These are phyloP conservation scores for Prunus padus DNA, from an alignment of 306 rosid genomes.

Conservation along the genomic window DNA sequence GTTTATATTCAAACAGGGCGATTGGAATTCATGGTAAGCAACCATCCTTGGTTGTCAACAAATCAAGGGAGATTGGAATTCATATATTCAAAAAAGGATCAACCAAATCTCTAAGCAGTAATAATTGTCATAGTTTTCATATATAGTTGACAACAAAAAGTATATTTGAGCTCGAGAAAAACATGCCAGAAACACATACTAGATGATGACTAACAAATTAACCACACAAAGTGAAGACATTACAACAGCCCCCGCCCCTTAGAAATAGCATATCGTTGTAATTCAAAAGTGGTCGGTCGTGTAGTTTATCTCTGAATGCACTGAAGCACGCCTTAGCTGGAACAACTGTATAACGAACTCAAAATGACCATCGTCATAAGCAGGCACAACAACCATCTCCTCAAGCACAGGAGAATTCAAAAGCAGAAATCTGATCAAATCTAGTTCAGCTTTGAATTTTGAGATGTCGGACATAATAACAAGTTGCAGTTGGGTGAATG, in stretches of 20 bases:
- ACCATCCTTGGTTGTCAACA: neutral
- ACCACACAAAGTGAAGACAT: neutral
- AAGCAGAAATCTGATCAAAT: conserved; percentile 49
- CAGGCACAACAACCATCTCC: too few species aligned
- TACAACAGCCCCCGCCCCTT: too few species aligned
- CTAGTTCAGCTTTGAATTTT: conserved; percentile 40
- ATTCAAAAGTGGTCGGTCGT: too few species aligned
- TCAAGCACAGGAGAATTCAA: conserved; percentile 36
- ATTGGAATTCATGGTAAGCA: neutral
- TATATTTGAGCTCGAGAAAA: neutral
- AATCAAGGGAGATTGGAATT: neutral
- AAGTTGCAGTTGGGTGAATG: conserved; percentile 30
- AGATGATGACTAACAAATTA: neutral
- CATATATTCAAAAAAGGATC: neutral
- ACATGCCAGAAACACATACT: conserved; percentile 3
- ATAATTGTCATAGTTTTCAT: neutral
- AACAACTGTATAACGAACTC: too few species aligned
- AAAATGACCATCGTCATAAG: too few species aligned
- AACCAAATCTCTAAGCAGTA: neutral
- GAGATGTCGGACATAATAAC: conserved; percentile 40
- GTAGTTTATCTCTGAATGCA: too few species aligned
- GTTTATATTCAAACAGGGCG: too few species aligned
- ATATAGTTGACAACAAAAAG: neutral
- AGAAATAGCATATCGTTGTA: too few species aligned
- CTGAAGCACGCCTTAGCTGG: too few species aligned